Evolutionary conservation across 495 filamentous ascomycete genomes (phyloP).

Genomic region (Aspergillus conjunctus): DNA sequence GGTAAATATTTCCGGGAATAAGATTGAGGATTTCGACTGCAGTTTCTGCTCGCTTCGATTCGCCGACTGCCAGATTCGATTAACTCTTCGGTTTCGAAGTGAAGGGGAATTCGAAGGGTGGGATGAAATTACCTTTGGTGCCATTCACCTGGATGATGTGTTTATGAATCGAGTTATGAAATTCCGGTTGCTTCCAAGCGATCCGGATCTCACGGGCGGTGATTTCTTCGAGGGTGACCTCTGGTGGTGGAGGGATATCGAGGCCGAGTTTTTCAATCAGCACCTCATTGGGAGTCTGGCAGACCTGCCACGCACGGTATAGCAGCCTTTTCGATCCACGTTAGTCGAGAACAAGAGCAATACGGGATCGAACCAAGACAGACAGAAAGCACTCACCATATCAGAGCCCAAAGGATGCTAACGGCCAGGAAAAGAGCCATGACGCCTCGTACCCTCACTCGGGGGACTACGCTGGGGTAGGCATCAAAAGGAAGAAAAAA

Average conservation of each 20-base stretch:
- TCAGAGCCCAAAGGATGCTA: conserved; percentile 53
- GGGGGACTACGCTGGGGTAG: conserved; percentile 51
- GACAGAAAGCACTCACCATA: conserved; percentile 43
- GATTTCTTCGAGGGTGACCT: conserved; percentile 90
- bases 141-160: conserved; percentile 93
- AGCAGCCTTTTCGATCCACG: conserved; percentile 60
- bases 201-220: conserved; percentile 84
- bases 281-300: conserved; percentile 86
- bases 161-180: conserved; percentile 76
- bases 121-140: conserved; percentile 66
- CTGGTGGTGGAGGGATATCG: conserved; percentile 86
- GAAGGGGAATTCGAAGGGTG: neutral
- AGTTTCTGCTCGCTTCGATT: conserved; percentile 80
- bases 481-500: conserved; percentile 50
- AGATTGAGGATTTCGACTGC: conserved; percentile 86
- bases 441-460: conserved; percentile 52
- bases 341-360: neutral
- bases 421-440: conserved; percentile 55
- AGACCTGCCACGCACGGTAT: conserved; percentile 78
- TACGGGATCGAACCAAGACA: neutral
- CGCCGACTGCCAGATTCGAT: conserved; percentile 64
- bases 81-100: conserved; percentile 20
- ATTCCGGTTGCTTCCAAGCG: conserved; percentile 82
- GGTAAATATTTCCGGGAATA: conserved; percentile 84
- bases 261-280: conserved; percentile 88